Base-by-base conservation (phyloP, 352 stramenopile genomes). In the Globisporangium paroecandrum region DNA sequence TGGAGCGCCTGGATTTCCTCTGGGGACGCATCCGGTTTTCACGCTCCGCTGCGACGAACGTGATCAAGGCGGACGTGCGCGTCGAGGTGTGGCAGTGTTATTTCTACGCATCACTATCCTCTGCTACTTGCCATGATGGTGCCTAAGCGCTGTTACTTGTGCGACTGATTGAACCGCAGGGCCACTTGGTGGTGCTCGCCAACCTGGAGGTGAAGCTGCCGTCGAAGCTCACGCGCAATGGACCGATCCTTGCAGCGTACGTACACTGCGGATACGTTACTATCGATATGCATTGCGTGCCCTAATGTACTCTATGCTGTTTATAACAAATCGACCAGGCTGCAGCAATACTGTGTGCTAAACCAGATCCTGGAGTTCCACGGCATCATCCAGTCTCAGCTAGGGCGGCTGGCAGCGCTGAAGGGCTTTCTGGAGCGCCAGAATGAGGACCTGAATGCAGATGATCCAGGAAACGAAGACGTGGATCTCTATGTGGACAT, bases 331-430 rank as follows among this genome's bases (percentile, higher is more conserved):
- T 4, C 24, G 51, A 25, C 4, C 65, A 94, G 86, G 25, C 69
- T 94, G 62, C 81, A 92, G 66, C 82, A 94, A 47, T 94, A 92
- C 67, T 92, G 83, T 68, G 83, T 94, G 64, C 69, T 94, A 43
- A 89, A 92, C 71, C 86, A 94, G 73, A 91, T 94, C 66, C 78
- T 94, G 57, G 86, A 94, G 74, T 92, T 94, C 67, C 84, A 94
- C 65, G 76, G 78, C 60, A 77, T 86, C 55, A 67, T 89, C 58
- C 84, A 91, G 70, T 71, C 76, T 24, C 82, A 90, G 73, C 67
- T 89, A 61, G 75, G 72, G 7, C 70, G 69, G 5, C 72, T 93
- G 38, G 74, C 76, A 24, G 65, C 73, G 20, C 73, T 91, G 32
- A 86, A 84, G 68, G 65, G 75, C 7, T 90, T 88, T 34, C 64